Evolutionary conservation across 345 rosid genomes (phyloP), one percentile per base, ranked within the genome.

Genomic region (Acer campestre): DNA sequence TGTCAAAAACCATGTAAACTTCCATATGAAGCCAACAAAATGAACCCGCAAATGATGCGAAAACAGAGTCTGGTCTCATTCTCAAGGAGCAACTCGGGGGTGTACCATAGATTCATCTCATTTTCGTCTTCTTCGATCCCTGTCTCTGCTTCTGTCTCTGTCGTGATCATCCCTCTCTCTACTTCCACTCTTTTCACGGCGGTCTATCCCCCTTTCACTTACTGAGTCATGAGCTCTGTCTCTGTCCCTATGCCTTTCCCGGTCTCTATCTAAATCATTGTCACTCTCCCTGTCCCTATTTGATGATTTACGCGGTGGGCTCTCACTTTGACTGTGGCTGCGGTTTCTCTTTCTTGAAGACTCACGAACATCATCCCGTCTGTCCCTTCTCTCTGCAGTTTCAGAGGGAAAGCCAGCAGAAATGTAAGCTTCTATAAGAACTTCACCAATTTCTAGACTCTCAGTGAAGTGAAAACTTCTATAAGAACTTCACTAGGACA

Each of bases 331-430:
- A 77, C 93, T 90, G 80, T 76, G 82, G 81, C 90, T 92, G 76
- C 92, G 95, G 51, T 86, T 89, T 55, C 98, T 86, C 83, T 97
- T 97, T 78, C 89, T 91, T 62, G 93, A 89, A 38, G 94, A 87
- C 76, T 91, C 97, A 46, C 67, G 94, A 27, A 71, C 76, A 61
- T 88, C 94, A 35, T 87, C 94, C 61, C 80, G 90, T 84, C 82
- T 87, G 42, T 90, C 98, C 81, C 88, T 91, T 83, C 91, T 88
- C 84, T 79, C 98, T 89, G 94, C 81, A 79, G 69, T 83, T 82
- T 27, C 76, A 38, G 64, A 22, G 55, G 17, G 22, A 58, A 77
- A 46, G 64, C n/a, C 6, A 68, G 25, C 17, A 73, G 7, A 0
- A 42, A 42, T 42, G 46, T 6, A 42, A 42, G 10, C 46, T 42